Evolutionary conservation across 257 asterid species (phyloP).

Genomic region (Henckelia pumila): DNA sequence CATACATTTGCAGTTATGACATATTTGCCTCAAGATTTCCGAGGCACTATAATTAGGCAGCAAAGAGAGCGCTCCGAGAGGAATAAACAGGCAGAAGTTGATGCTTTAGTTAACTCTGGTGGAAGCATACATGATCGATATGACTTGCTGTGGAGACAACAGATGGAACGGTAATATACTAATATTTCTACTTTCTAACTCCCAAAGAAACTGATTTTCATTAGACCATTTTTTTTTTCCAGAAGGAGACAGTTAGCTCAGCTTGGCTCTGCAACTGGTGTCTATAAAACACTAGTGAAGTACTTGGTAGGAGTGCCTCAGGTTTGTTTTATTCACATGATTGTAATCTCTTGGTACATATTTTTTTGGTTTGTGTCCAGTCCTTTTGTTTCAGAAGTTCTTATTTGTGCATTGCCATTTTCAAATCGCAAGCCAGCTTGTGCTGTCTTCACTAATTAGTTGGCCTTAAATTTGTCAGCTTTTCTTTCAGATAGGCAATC

Average conservation of each 20-base stretch:
- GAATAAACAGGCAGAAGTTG: conserved; percentile 85
- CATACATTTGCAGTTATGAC: conserved; percentile 69
- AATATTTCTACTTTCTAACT: conserved; percentile 13
- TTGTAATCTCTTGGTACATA: conserved; percentile 14
- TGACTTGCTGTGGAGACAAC: conserved; percentile 86
- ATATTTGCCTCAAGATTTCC: conserved; percentile 97
- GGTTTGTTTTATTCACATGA: conserved; percentile 40
- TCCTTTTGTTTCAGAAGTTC: neutral
- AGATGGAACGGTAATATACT: conserved; percentile 76
- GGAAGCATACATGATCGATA: conserved; percentile 84
- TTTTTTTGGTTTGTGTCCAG: conserved; percentile 5
- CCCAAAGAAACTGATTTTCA: conserved; percentile 10
- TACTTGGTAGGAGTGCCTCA: conserved; percentile 98
- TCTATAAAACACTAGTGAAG: conserved; percentile 88
- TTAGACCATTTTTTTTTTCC: conserved; percentile 28
- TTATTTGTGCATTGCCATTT: conserved; percentile 10
- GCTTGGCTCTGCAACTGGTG: conserved; percentile 98
- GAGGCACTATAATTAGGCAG: conserved; percentile 90
- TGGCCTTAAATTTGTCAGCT: no score
- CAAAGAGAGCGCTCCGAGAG: conserved; percentile 99
- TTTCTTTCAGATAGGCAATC: no score
- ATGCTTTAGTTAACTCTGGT: conserved; percentile 75
- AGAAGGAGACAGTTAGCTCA: conserved; percentile 93
- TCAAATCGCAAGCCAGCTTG: conserved; percentile 1
- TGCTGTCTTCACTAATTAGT: neutral